Evolutionary conservation across 179 eudicot species (phyloP).

Genomic region (Beta macrorhiza): DNA sequence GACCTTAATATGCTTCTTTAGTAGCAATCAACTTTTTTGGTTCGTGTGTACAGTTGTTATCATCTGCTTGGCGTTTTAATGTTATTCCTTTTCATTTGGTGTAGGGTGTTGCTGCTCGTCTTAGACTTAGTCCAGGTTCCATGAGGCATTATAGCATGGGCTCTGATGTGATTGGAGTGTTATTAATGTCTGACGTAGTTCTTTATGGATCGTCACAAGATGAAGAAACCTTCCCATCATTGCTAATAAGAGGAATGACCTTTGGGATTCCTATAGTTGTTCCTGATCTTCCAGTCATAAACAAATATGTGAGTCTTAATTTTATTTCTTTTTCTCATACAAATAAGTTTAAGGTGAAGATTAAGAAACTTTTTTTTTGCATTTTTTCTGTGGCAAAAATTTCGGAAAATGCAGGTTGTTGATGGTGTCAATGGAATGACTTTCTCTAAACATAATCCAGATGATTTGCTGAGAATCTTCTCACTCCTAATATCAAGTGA

Average conservation of each 20-base stretch:
- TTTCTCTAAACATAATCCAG: slow-evolving; percentile 61
- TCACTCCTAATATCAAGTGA: slow-evolving; percentile 55
- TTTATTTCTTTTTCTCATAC: slow-evolving; percentile 12
- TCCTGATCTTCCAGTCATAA: slow-evolving; percentile 71
- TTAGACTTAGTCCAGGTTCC: slow-evolving; percentile 66
- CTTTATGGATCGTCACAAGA: slow-evolving; percentile 84
- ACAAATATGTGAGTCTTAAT: slow-evolving; percentile 60
- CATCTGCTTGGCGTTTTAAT: not conserved
- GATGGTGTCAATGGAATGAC: slow-evolving; percentile 89
- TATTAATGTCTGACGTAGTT: slow-evolving; percentile 80
- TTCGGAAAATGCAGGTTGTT: slow-evolving; percentile 48
- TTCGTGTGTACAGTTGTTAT: not conserved
- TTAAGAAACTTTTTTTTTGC: not conserved
- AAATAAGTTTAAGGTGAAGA: slow-evolving; percentile 6
- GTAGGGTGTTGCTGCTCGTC: slow-evolving; percentile 67
- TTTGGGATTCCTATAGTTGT: slow-evolving; percentile 76
- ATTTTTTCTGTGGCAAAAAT: not conserved
- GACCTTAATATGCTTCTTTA: not conserved
- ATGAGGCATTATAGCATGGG: slow-evolving; percentile 70
- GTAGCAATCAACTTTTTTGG: not conserved
- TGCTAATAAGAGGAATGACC: slow-evolving; percentile 79
- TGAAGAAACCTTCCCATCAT: slow-evolving; percentile 80
- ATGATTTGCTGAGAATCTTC: slow-evolving; percentile 64
- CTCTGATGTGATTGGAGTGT: slow-evolving; percentile 62
- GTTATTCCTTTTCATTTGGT: slow-evolving; percentile 19